Evolutionary conservation across 208 protist genomes (phyloP), one percentile per base, ranked within the genome.

Genomic region (Trypanosoma theileri): DNA sequence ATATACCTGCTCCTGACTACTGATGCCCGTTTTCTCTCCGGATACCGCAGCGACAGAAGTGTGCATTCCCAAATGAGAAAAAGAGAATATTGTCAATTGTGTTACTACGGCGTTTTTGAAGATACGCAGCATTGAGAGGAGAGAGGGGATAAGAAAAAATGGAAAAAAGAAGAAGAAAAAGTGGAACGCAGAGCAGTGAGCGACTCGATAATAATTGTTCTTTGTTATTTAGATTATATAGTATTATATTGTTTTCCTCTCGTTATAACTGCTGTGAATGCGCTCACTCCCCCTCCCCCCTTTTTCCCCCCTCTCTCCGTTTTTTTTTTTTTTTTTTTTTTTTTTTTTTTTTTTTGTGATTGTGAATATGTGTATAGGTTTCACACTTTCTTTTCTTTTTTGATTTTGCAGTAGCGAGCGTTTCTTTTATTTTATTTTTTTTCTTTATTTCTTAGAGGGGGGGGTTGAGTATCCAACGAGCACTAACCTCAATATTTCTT

Each of bases 1-100:
- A 48, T 56, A 75, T 16, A 85, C 62, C 31, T 79, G 71, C 16
- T 57, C 59, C 57, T 59, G 53, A 14, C 6, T 50, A 4, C 19
- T 51, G 19, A 8, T 16, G 22, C 28, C 45, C 51, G 13, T 22
- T 24, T 61, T 21, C 19, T 10, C 58, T 57, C n/a, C 42, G 31
- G 52, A 22, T 12, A 50, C n/a, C 48, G 60, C 40, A 40, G 22
- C 22, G 13, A 48, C 26, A 3, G 17, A 21, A 1, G 31, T 41
- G 40, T 24, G 44, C 11, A 31, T 46, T 0, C 16, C 44, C 35
- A 54, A 13, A 41, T 1, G 16, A 19, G 16, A 45, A 22, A 24
- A 21, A 35, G 26, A 28, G 21, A 52, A 54, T 28, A 54, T 31
- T 17, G 22, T 60, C 17, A 35, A 46, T 24, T 28, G 55, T 31